phyloP scores from a whole-genome alignment of 768 basidiomycete genomes.

The Termitomyces sp. region DNA sequence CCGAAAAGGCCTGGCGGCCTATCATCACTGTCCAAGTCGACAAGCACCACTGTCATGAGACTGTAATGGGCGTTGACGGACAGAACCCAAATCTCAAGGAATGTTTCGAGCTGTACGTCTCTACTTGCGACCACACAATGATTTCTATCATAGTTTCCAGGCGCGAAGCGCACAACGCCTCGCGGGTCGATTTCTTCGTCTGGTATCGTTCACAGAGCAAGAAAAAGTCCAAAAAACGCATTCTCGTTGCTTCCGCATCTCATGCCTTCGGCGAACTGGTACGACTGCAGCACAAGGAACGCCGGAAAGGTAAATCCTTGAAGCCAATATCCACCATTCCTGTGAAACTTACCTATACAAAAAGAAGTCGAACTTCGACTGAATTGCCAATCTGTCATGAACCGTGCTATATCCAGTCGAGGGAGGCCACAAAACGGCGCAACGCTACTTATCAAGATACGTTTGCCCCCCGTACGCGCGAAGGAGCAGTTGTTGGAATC shows the following conservation, averaged over 20 bases:
- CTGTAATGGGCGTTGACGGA: conserved; percentile 59
- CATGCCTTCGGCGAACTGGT: conserved; percentile 49
- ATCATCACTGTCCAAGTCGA: conserved; percentile 55
- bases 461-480: conserved; percentile 17
- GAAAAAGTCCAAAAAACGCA: conserved; percentile 53
- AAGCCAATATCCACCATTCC: not conserved
- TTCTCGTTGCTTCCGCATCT: conserved; percentile 45
- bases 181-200: conserved; percentile 46
- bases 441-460: conserved; percentile 20
- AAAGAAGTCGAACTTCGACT: conserved; percentile 43
- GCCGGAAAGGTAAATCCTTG: conserved; percentile 28
- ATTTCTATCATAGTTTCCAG: conserved; percentile 21
- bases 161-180: conserved; percentile 28
- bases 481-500: not conserved
- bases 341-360: not conserved
- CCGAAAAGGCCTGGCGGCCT: conserved; percentile 64
- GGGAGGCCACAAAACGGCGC: conserved; percentile 40
- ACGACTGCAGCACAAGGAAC: conserved; percentile 39
- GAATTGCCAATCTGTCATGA: conserved; percentile 31
- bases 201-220: conserved; percentile 58
- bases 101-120: conserved; percentile 47
- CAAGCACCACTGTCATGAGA: conserved; percentile 46
- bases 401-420: conserved; percentile 22
- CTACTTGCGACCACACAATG: no score
- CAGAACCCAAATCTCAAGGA: conserved; percentile 64